Evolutionary conservation across 179 eudicot genomes (phyloP).

Genomic region (Patellifolia procumbens): DNA sequence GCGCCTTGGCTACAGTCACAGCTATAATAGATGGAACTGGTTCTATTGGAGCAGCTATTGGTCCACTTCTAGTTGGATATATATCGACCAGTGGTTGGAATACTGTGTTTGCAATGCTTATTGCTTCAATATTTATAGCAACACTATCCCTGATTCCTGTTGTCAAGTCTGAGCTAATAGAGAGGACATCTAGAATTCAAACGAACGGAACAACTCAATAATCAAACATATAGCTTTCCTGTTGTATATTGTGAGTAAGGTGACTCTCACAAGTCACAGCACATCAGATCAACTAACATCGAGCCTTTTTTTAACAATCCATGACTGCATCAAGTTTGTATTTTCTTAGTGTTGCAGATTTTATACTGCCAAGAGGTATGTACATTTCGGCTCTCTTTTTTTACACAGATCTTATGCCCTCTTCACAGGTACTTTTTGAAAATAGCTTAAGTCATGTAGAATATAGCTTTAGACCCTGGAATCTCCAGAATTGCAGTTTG

Average conservation of each 20-base stretch:
- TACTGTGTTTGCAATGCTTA: conserved; percentile 80
- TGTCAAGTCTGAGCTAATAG: conserved; percentile 59
- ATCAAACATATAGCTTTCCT: not conserved
- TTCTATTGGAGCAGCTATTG: conserved; percentile 91
- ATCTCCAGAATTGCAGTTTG: not conserved
- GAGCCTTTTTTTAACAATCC: not conserved
- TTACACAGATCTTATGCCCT: not conserved
- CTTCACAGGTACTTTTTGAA: not conserved
- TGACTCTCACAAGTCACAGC: not conserved
- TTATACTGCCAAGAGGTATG: conserved; percentile 16
- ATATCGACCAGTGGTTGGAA: conserved; percentile 90
- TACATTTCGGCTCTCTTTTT: conserved; percentile 17
- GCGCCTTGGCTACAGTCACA: conserved; percentile 87
- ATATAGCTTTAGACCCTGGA: not conserved
- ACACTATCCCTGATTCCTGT: conserved; percentile 63
- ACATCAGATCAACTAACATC: conserved; percentile 11
- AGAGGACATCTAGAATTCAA: conserved; percentile 34
- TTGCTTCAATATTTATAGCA: conserved; percentile 58
- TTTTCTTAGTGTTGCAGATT: not conserved
- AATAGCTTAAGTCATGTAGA: not conserved
- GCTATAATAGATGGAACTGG: conserved; percentile 97
- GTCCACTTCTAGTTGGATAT: conserved; percentile 91
- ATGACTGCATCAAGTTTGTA: conserved; percentile 4
- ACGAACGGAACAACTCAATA: conserved; percentile 20
- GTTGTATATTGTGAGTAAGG: conserved; percentile 12